phyloP scores from a whole-genome alignment of 257 asterid genomes.

The Rubia yunnanensis region DNA sequence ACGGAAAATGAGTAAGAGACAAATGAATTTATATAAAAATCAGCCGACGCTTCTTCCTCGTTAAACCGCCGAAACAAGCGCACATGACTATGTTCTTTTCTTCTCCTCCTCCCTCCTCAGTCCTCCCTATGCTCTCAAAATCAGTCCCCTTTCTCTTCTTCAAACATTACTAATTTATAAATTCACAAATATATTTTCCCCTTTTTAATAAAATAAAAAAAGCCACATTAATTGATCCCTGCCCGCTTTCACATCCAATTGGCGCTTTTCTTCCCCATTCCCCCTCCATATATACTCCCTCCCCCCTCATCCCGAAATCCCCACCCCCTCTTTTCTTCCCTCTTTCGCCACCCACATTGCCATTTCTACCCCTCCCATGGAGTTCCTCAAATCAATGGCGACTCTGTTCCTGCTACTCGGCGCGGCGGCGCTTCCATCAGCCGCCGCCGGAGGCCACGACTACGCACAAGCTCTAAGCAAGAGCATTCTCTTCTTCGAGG shows the following conservation, averaged over 20 bases:
- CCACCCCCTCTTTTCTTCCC: conserved; percentile 8
- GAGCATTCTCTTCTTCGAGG: conserved; percentile 87
- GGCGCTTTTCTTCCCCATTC: conserved; percentile 40
- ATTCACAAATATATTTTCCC: not conserved
- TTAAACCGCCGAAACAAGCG: conserved; percentile 56
- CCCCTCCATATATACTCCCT: conserved; percentile 51
- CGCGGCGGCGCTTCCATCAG: conserved; percentile 29
- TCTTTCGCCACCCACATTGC: conserved; percentile 11
- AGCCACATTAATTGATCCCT: conserved; percentile 37
- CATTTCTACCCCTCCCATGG: conserved; percentile 8
- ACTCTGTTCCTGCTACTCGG: conserved; percentile 43
- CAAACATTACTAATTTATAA: too few relatives aligned
- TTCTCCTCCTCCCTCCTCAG: conserved; percentile 10
- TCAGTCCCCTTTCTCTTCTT: not conserved
- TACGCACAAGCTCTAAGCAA: conserved; percentile 75
- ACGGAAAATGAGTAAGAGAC: not conserved
- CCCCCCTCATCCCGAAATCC: conserved; percentile 23
- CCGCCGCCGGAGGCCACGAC: conserved; percentile 57
- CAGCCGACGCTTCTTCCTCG: conserved; percentile 22
- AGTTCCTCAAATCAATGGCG: conserved; percentile 17
- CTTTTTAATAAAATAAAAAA: too few relatives aligned
- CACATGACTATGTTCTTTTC: conserved; percentile 55
- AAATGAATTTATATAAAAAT: not conserved
- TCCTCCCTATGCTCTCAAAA: not conserved
- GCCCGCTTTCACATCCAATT: conserved; percentile 24